phyloP scores from a whole-genome alignment of 495 filamentous ascomycete species.

The Aspergillus hancockii region DNA sequence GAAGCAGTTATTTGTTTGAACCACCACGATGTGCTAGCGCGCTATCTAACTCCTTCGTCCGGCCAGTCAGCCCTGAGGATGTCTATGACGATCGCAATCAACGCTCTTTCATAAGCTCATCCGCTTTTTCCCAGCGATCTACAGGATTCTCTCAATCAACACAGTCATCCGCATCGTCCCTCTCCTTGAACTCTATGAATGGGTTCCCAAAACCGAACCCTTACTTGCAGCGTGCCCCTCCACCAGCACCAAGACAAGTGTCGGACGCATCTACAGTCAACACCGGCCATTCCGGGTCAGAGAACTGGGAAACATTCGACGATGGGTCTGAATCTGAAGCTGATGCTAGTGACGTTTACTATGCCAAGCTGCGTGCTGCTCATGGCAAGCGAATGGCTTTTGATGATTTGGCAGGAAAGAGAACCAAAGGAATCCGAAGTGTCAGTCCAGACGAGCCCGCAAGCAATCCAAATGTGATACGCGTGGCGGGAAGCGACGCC shows the following conservation, averaged over 20 bases:
- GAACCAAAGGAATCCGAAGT: conserved; percentile 53
- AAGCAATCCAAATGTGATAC: conserved; percentile 38
- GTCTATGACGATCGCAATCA: conserved; percentile 72
- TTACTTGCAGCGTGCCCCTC: conserved; percentile 46
- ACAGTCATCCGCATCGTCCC: conserved; percentile 39
- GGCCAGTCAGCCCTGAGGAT: conserved; percentile 80
- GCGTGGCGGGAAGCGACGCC: conserved; percentile 46
- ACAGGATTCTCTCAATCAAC: conserved; percentile 43
- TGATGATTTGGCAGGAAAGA: conserved; percentile 57
- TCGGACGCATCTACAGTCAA: conserved; percentile 65
- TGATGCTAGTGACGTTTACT: conserved; percentile 74
- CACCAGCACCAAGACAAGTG: conserved; percentile 63
- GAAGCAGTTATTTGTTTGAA: conserved; percentile 59
- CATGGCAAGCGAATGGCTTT: conserved; percentile 63
- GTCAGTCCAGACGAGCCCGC: conserved; percentile 43
- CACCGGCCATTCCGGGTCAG: conserved; percentile 72
- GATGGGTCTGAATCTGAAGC: conserved; percentile 72
- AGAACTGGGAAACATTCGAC: conserved; percentile 96
- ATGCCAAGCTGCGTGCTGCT: conserved; percentile 70
- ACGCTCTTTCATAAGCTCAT: conserved; percentile 50
- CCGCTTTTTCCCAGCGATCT: conserved; percentile 46
- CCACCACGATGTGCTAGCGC: conserved; percentile 67
- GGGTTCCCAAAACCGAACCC: conserved; percentile 41
- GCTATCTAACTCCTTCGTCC: conserved; percentile 64
- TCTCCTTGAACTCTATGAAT: conserved; percentile 39